Evolutionary conservation across 805 yeast species (phyloP).

Genomic region (Candida hungchunana): DNA sequence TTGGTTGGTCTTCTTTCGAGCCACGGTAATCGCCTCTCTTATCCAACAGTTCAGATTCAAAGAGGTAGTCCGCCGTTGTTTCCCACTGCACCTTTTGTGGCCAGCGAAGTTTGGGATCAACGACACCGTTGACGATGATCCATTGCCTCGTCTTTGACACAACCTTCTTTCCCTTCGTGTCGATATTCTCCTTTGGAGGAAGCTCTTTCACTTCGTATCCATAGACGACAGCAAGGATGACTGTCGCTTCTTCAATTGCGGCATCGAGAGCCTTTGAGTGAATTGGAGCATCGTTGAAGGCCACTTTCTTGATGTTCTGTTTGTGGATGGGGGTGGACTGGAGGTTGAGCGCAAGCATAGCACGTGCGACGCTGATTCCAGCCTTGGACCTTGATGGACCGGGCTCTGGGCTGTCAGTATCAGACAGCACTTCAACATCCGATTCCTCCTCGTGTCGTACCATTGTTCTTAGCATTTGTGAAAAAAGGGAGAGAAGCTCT

Average conservation of each 20-base stretch:
- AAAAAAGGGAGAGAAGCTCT: too few relatives aligned
- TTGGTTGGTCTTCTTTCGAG: constrained; percentile 16
- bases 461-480: too few relatives aligned
- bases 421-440: too few relatives aligned
- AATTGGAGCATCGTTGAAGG: constrained; percentile 4
- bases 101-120: constrained; percentile 15
- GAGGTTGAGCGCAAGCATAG: constrained; percentile 11
- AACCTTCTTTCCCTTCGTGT: constrained; percentile 13
- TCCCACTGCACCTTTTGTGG: constrained; percentile 18
- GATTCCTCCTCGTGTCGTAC: too few relatives aligned
- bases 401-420: too few relatives aligned
- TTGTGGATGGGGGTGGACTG: constrained; percentile 12
- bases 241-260: constrained; percentile 7
- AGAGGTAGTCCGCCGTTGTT: constrained; percentile 9
- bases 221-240: constrained; percentile 7
- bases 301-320: constrained; percentile 13
- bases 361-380: constrained; percentile 9
- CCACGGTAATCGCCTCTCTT: constrained; percentile 24
- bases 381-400: too few relatives aligned
- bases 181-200: constrained; percentile 12
- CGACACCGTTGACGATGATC: constrained; percentile 14
- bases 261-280: constrained; percentile 1
- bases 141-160: constrained; percentile 14
- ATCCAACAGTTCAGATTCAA: constrained; percentile 23
- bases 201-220: constrained; percentile 13